Evolutionary conservation across 139 green algal species (phyloP).

Genomic region (Micromonas commoda): DNA sequence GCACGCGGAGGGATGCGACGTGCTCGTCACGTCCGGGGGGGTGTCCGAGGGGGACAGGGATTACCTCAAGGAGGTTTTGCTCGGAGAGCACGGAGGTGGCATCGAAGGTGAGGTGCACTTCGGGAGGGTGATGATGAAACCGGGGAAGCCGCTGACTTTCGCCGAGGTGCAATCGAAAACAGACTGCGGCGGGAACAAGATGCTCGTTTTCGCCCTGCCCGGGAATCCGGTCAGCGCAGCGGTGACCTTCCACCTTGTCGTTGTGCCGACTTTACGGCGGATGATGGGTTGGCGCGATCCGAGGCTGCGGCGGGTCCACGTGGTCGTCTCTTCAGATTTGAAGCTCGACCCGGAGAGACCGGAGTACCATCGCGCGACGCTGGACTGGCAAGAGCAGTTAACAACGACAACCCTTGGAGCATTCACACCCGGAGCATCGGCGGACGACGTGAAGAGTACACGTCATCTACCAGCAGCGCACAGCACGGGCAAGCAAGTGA

Average conservation of each 20-base stretch:
- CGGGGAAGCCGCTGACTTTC: slow-evolving; percentile 94
- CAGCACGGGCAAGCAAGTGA: slow-evolving; percentile 89
- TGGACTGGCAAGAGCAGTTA: slow-evolving; percentile 46
- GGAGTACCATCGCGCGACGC: slow-evolving; percentile 83
- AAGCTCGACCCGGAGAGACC: slow-evolving; percentile 83
- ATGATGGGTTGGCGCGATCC: slow-evolving; percentile 61
- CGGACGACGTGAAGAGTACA: background rate
- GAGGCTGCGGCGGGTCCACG: slow-evolving; percentile 56
- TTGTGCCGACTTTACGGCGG: slow-evolving; percentile 71
- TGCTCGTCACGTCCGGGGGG: slow-evolving; percentile 62
- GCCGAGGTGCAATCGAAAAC: slow-evolving; percentile 38
- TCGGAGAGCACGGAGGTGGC: slow-evolving; percentile 36
- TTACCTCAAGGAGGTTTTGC: slow-evolving; percentile 88
- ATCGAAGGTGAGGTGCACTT: slow-evolving; percentile 77
- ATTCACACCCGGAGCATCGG: background rate
- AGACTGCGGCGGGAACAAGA: slow-evolving; percentile 22
- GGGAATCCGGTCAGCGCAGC: slow-evolving; percentile 41
- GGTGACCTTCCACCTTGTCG: slow-evolving; percentile 88
- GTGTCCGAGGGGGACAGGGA: slow-evolving; percentile 96
- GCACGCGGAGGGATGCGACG: slow-evolving; percentile 56
- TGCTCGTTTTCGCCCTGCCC: slow-evolving; percentile 72
- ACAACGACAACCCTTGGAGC: background rate
- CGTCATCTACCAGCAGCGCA: slow-evolving; percentile 41
- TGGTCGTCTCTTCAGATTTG: slow-evolving; percentile 43
- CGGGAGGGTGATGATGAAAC: slow-evolving; percentile 84